Conservation (phyloP, 2,329 filamentous ascomycete genomes). For the Emmonsiellopsis sp. region DNA sequence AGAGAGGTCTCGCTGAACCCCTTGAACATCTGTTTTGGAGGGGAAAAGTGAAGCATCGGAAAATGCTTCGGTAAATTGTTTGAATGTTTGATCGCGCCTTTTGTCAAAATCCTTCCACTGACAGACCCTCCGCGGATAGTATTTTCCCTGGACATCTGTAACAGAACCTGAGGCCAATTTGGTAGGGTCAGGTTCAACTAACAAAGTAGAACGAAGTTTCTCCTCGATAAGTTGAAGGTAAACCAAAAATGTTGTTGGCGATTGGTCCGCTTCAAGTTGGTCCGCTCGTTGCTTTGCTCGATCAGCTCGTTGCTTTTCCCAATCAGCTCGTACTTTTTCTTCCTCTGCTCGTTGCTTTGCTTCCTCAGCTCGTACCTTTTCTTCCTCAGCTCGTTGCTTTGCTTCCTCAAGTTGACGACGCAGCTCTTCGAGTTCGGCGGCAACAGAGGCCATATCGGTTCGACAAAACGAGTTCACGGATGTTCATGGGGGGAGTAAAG, state of each 20-base stretch:
- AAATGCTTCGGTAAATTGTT: background rate
- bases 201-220: background rate
- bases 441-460: background rate
- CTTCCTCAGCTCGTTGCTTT: background rate
- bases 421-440: background rate
- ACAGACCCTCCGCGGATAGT: background rate
- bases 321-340: background rate
- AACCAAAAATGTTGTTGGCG: background rate
- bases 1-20: background rate
- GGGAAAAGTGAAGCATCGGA: background rate
- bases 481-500: too few species aligned
- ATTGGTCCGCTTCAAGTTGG: background rate
- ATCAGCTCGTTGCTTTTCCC: background rate
- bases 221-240: constrained; percentile 1
- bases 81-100: background rate
- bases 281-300: background rate
- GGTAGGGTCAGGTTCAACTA: background rate
- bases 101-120: background rate
- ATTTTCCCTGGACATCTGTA: constrained; percentile 1
- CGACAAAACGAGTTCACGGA: too few species aligned
- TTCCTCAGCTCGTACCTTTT: too few species aligned
- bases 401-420: background rate
- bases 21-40: background rate
- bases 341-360: background rate
- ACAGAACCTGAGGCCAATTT: background rate